Base-by-base conservation (phyloP, 164 flowering plant species). In the Sedum album region DNA sequence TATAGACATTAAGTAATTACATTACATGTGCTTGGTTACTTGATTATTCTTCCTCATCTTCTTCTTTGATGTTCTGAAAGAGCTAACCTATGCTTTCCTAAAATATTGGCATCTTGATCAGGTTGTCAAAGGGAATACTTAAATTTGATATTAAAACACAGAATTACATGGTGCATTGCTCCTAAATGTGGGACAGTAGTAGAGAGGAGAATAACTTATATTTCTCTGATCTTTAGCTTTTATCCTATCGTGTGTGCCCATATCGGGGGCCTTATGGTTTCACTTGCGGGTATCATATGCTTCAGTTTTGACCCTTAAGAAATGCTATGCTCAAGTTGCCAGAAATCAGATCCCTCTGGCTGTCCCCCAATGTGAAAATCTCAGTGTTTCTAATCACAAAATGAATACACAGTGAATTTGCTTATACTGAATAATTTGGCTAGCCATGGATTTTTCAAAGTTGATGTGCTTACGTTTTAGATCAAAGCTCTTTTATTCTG, bases 21-120 rank as follows among this genome's bases (percentile, higher is more conserved):
- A 39, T 39, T 2, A 8, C 13, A n/a, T n/a, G n/a, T n/a, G n/a
- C n/a, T n/a, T n/a, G n/a, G n/a, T 39, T 14, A 4, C 70, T 66
- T 30, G 75, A 71, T 31, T 75, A 76, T 78, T 78, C 81, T 44
- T 68, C 71, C 83, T 76, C 73, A 80, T 76, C 79, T 39, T 74
- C 68, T 60, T 57, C 64, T 38, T 51, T 61, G 66, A 46, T 46
- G 51, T 46, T n/a, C 51, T 46, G 20, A 46, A 1, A 15, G 18
- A 49, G 20, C 21, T n/a, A n/a, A n/a, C n/a, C 25, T 49, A 53
- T 25, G 31, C 9, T 55, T 15, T 55, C 18, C 13, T 5, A 25
- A 25, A 55, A 21, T 55, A 31, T 13, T 55, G 60, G 25, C 60
- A 55, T 23, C 30, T 23, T n/a, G n/a, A n/a, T n/a, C 4, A 20